Conservation (phyloP, 2,329 filamentous ascomycete species). For the Aspergillus candidus region DNA sequence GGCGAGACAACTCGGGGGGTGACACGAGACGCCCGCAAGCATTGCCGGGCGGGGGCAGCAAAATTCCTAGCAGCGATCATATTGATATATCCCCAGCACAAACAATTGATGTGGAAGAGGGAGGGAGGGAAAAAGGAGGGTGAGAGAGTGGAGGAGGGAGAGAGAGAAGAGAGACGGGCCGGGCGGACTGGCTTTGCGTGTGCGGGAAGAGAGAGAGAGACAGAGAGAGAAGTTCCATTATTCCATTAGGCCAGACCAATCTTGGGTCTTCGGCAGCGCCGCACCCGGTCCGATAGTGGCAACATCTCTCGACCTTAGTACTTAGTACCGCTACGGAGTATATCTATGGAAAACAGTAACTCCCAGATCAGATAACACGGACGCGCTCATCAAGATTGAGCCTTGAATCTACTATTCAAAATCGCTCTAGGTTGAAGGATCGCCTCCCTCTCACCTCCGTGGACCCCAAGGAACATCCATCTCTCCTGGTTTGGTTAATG, state of each 20-base stretch:
- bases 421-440: neutral
- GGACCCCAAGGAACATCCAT: neutral
- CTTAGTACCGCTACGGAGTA: neutral
- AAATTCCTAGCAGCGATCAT: constrained; percentile 82
- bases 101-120: constrained; percentile 10
- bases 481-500: neutral
- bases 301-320: constrained; percentile 1
- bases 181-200: constrained; percentile 12
- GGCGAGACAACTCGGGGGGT: constrained; percentile 43
- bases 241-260: neutral
- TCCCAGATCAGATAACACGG: constrained; percentile 16
- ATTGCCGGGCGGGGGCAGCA: constrained; percentile 71
- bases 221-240: constrained; percentile 7
- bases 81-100: constrained; percentile 37
- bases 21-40: constrained; percentile 59
- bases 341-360: no score
- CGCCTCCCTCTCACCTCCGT: neutral
- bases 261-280: constrained; percentile 13
- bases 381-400: neutral
- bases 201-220: constrained; percentile 16
- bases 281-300: constrained; percentile 18
- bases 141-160: constrained; percentile 13
- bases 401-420: no score
- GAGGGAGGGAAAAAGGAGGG: constrained; percentile 9
- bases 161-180: constrained; percentile 18